Evolutionary conservation across 2,329 filamentous ascomycete species (phyloP).

Genomic region (Orbilia ellipsospora): DNA sequence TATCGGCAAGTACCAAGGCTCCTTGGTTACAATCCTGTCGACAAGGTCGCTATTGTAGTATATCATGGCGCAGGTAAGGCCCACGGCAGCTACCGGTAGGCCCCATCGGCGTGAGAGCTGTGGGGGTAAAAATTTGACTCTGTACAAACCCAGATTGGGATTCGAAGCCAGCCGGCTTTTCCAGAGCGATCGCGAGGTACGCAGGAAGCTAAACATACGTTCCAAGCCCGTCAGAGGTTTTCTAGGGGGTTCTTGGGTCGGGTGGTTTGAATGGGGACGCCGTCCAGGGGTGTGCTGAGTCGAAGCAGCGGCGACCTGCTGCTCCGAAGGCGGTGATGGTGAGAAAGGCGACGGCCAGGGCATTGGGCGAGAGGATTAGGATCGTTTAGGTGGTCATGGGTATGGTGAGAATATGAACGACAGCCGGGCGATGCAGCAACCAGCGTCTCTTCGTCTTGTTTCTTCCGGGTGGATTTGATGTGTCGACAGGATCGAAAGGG

Average conservation of each 20-base stretch:
- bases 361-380: constrained; percentile 30
- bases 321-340: constrained; percentile 7
- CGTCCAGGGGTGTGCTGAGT: constrained; percentile 34
- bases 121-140: constrained; percentile 38
- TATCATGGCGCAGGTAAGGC: constrained; percentile 28
- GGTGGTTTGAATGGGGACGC: neutral
- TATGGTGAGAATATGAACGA: neutral
- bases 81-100: constrained; percentile 35
- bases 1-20: constrained; percentile 48
- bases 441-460: neutral
- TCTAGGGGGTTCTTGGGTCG: constrained; percentile 4
- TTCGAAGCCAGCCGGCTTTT: constrained; percentile 45
- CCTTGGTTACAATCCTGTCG: constrained; percentile 35
- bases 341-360: constrained; percentile 24
- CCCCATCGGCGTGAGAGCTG: constrained; percentile 28
- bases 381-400: constrained; percentile 23
- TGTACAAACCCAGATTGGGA: constrained; percentile 37
- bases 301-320: constrained; percentile 13
- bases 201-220: constrained; percentile 55
- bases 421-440: neutral
- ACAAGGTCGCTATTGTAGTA: constrained; percentile 43
- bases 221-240: constrained; percentile 16
- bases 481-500: neutral
- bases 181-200: constrained; percentile 50
- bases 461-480: neutral